Conservation (phyloP, 345 rosid genomes). For the Eucalyptus polybractea region DNA sequence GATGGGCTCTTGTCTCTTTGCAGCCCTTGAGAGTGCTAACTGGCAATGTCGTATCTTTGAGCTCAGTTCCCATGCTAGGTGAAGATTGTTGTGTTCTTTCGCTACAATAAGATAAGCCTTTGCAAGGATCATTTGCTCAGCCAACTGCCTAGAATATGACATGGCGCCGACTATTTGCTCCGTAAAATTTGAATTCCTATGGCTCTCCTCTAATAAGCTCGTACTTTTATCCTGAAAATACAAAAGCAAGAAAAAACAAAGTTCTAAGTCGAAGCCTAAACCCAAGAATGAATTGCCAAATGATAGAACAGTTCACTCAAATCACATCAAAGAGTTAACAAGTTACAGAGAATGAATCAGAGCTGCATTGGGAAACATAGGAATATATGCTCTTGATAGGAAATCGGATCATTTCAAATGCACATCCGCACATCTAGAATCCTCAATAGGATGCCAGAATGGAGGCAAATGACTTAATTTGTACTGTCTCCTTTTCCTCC, state of each 20-base stretch:
- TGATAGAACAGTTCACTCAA: background rate
- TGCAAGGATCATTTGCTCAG: conserved; percentile 85
- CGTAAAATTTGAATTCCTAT: conserved; percentile 29
- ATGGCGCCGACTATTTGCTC: conserved; percentile 52
- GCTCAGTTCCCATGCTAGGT: conserved; percentile 88
- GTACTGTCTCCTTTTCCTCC: background rate
- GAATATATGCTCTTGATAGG: background rate
- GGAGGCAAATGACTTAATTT: background rate
- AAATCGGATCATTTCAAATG: background rate
- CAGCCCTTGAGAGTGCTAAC: conserved; percentile 74
- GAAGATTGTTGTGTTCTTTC: conserved; percentile 79
- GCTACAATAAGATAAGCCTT: conserved; percentile 88
- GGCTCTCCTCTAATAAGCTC: conserved; percentile 17
- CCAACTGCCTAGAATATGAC: conserved; percentile 67
- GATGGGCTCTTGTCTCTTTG: conserved; percentile 63
- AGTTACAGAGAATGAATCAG: background rate
- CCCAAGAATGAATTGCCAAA: background rate
- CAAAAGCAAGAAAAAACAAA: background rate
- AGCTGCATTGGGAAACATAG: background rate
- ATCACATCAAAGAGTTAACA: background rate
- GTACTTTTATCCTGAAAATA: conserved; percentile 42
- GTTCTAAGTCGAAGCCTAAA: background rate
- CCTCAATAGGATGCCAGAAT: background rate
- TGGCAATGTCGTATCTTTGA: conserved; percentile 65
- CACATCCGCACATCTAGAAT: background rate